Evolutionary conservation across 176 grass and related monocot species (phyloP), one percentile per base, ranked within the genome.

Genomic region (Echinochloa phyllopogon): DNA sequence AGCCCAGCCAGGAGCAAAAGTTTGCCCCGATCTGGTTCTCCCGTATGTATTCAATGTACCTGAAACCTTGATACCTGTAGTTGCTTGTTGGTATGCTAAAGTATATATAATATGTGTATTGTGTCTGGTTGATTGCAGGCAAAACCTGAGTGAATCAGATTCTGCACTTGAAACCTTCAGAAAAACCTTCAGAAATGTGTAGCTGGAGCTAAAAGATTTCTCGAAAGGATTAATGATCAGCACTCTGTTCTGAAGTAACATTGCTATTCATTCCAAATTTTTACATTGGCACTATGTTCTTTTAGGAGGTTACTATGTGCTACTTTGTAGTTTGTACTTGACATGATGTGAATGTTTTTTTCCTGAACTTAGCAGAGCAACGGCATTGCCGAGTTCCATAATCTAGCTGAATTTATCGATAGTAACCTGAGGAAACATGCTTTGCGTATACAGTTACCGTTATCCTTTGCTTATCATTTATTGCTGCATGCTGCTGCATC

Each of bases 1-100:
- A 91, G 88, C 65, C 88, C 91, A 49, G 10, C 37, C 21, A 90
- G 78, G 78, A 82, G 83, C 78, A 81, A 45, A 76, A 85, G 83
- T 85, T 52, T 81, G 74, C 58, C 87, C 43, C 63, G 17, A 64
- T 86, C 88, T 45, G 23, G 2, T 14, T 77, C 88, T 77, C 77
- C 88, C 25, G 77, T 85, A 74, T 76, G 77, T 50, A 48, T 50
- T 62, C 36, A 13, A 69, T 3, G 12, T 52, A 21, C 16, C 36
- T 33, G 9, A 20, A 42, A 76, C 36, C 17, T 76, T 56, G 25
- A 33, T 81, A 82, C 58, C 16, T 24, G 36, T 10, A 17, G 11
- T 18, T 1, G 16, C 41, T 69, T 11, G n/a, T 86, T 42, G n/a
- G 41, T 25, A 25, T 16, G 49, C 27, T 71, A 53, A 82, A 42